Evolutionary conservation across 495 filamentous ascomycete genomes (phyloP).

Genomic region (Parachaetomium inaequale): DNA sequence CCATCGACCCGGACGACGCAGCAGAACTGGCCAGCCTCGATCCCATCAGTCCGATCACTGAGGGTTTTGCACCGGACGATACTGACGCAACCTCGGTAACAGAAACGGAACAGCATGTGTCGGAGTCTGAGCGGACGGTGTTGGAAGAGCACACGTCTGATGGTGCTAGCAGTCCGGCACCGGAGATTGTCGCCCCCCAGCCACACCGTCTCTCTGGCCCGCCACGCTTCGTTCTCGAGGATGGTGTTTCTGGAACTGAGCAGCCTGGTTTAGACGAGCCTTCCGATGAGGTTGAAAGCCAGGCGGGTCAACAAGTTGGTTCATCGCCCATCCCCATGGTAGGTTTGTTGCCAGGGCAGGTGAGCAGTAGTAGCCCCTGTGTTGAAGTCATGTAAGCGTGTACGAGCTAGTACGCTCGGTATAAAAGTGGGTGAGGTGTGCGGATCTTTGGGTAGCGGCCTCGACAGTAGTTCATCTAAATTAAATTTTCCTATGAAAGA

Average conservation of each 20-base stretch:
- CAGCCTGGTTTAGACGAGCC: not conserved
- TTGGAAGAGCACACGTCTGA: not conserved
- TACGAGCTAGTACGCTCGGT: no score
- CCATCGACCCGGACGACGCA: not conserved
- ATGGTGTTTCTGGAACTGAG: not conserved
- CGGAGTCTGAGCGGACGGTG: not conserved
- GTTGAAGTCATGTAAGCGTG: no score
- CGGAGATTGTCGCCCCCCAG: not conserved
- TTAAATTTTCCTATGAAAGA: no score
- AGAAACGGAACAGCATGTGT: not conserved
- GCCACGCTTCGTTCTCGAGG: not conserved
- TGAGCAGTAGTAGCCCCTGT: no score
- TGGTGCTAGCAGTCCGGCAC: no score
- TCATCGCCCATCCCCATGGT: no score
- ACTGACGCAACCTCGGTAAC: not conserved
- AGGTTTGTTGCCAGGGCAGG: no score
- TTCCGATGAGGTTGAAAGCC: not conserved
- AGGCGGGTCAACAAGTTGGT: not conserved
- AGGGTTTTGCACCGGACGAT: no score
- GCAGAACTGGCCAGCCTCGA: not conserved
- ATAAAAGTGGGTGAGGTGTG: no score
- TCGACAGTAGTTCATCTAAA: no score
- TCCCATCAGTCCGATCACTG: not conserved
- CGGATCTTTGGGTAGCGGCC: no score
- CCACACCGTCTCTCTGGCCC: not conserved